Evolutionary conservation across 2,329 filamentous ascomycete species (phyloP), one percentile per base, ranked within the genome.

Genomic region (Ophiostoma perfectum): DNA sequence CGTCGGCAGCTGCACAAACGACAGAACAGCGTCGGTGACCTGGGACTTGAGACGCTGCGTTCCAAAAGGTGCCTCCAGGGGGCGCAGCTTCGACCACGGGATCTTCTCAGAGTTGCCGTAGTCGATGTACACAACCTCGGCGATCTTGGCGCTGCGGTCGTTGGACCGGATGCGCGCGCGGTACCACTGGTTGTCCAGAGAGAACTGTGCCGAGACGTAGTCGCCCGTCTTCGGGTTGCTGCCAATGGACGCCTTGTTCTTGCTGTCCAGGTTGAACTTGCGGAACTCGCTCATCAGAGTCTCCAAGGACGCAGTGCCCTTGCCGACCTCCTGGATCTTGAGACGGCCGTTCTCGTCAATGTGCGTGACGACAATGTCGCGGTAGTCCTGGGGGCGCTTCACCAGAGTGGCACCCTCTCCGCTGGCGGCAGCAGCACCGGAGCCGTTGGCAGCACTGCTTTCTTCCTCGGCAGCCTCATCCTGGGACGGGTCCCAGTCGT

Each of bases 31-130:
- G 73, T 98, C 94, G 0, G 89, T 80, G 3, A 95, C 95, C 81
- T 98, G 95, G 0, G 91, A 82, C 79, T 91, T 93, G 70, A 99
- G 87, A 78, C 90, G 93, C 77, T 92, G 87, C 4, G 86, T 81
- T 58, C 87, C 86, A 82, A 98, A 99, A 74, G 86, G 79, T 76
- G 92, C 88, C 66, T 88, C 86, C 65, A 99, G 85, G n/a, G 92
- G 84, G 41, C 95, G 90, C 60, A 99, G 87, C 73, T 86, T 85
- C 38, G 88, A 85, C 93, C 94, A 99, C 0, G 93, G 86, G 69
- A 96, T 83, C 76, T 88, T 90, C 80, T 99, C 95, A 68, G 87
- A 90, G 84, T 99, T 99, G 74, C 95, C 95, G 78, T 96, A 99
- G 81, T 99, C 95, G 71, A 99, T 87, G 80, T 97, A 99, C 63